Evolutionary conservation across 306 rosid genomes (phyloP), one percentile per base, ranked within the genome.

Genomic region (Datisca glomerata): DNA sequence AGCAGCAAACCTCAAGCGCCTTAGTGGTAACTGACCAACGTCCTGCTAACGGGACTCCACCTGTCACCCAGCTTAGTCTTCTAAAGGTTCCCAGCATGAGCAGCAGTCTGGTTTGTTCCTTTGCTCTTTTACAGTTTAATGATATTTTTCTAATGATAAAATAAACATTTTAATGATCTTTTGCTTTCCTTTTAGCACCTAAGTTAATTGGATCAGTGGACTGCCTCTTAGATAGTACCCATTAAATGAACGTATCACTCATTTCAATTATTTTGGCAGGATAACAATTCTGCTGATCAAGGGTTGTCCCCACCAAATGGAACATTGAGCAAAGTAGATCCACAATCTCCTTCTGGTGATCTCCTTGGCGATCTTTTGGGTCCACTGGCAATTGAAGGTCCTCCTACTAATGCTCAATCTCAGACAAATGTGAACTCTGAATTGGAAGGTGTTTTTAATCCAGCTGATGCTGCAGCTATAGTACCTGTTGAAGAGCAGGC

Each of bases 301-400:
- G 71, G 54, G 29, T 41, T 57, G 43, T 45, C 91, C 62, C 75
- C 44, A 61, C 81, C 77, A 58, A 85, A 91, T 75, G 96, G 96
- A 51, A 63, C 71, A 52, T 60, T 61, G 57, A 71, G 1, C 74
- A 60, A 20, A 20, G 76, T 71, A 45, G 86, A 84, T 62, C 68
- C 80, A 43, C 65, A 66, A 53, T 64, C 74, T 49, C 61, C 79
- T 32, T 45, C 80, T 25, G 66, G 64, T 24, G 96, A 91, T 71
- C 65, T 84, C 59, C 80, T 84, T 47, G 55, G 85, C 28, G 98
- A 91, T 64, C 73, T 91, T 41, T 73, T 91, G 72, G 91, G 93
- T 61, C 82, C 97, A 19, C 65, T 89, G 70, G 98, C 96, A 56
- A 80, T 91, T 54, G 98, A 78, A 73, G 98, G 87, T 34, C 94